These are phyloP conservation scores for Deuterostichococcus epilithicus DNA, from an alignment of 139 green algal species.

Conservation along the genomic window DNA sequence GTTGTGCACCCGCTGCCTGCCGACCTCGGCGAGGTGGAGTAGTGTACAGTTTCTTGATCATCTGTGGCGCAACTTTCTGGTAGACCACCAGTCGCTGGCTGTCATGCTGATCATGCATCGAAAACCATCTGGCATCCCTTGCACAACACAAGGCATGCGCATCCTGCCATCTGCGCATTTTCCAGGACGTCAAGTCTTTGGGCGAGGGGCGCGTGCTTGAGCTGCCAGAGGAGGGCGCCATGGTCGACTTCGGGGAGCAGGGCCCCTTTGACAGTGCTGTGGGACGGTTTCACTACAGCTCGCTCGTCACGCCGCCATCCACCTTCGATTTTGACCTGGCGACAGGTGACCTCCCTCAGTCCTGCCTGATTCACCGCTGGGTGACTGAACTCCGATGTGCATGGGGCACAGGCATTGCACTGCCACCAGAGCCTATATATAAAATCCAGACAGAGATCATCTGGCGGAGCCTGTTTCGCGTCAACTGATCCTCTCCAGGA, in stretches of 20 bases:
- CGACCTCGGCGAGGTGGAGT: not conserved
- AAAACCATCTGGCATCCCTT: too few species aligned
- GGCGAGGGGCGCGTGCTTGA: not conserved
- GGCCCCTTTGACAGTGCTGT: conserved; percentile 8
- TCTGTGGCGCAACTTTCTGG: too few species aligned
- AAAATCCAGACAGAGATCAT: too few species aligned
- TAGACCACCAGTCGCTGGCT: too few species aligned
- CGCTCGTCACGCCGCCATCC: conserved; percentile 20
- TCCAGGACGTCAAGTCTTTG: not conserved
- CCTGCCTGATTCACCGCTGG: too few species aligned
- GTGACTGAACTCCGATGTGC: too few species aligned
- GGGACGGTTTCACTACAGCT: conserved; percentile 21
- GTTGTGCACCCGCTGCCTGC: not conserved
- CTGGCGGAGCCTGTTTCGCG: not conserved
- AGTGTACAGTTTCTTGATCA: too few species aligned
- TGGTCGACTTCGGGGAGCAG: not conserved
- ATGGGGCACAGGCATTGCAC: too few species aligned
- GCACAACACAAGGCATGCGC: too few species aligned
- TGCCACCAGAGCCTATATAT: too few species aligned
- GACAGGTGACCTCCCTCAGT: not conserved
- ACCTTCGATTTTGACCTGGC: conserved; percentile 26
- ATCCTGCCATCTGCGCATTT: not conserved
- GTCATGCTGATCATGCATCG: too few species aligned
- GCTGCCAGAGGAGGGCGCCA: not conserved
- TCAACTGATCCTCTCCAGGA: not conserved